Evolutionary conservation across 2,329 filamentous ascomycete genomes (phyloP).

Genomic region (Graphilbum ipis-grandicollis): DNA sequence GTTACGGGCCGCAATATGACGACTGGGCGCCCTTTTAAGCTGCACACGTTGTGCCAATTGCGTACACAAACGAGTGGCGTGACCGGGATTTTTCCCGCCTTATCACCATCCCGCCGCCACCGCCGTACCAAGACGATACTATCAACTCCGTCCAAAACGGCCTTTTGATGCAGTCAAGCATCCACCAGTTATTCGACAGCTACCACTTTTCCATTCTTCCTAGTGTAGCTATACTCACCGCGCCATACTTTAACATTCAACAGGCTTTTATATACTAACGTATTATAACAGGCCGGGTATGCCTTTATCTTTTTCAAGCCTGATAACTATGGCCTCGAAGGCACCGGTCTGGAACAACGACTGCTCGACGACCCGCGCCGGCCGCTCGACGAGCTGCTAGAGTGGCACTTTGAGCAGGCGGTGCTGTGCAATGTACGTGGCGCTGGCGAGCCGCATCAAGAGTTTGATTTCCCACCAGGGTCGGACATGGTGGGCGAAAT

Average conservation of each 20-base stretch:
- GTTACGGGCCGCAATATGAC: background rate
- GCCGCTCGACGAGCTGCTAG: background rate
- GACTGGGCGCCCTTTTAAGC: background rate
- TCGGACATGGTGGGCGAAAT: slow-evolving; percentile 3
- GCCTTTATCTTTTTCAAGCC: background rate
- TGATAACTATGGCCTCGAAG: background rate
- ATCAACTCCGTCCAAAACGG: slow-evolving; percentile 1
- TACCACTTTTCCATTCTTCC: background rate
- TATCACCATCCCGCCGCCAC: background rate
- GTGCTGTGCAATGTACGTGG: background rate
- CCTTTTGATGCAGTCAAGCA: background rate
- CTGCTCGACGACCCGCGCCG: background rate
- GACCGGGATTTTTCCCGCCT: background rate
- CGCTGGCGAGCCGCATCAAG: background rate
- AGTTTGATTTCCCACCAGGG: slow-evolving; percentile 2
- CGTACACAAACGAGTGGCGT: background rate
- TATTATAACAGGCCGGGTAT: background rate
- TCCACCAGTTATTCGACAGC: background rate
- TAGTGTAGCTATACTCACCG: background rate
- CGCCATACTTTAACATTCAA: background rate
- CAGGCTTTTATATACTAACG: background rate
- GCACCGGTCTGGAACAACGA: background rate
- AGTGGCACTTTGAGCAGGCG: background rate
- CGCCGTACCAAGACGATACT: background rate
- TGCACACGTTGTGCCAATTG: background rate